These are phyloP conservation scores for Albifimbria verrucaria DNA, from an alignment of 2,329 filamentous ascomycete genomes.

Conservation along the genomic window DNA sequence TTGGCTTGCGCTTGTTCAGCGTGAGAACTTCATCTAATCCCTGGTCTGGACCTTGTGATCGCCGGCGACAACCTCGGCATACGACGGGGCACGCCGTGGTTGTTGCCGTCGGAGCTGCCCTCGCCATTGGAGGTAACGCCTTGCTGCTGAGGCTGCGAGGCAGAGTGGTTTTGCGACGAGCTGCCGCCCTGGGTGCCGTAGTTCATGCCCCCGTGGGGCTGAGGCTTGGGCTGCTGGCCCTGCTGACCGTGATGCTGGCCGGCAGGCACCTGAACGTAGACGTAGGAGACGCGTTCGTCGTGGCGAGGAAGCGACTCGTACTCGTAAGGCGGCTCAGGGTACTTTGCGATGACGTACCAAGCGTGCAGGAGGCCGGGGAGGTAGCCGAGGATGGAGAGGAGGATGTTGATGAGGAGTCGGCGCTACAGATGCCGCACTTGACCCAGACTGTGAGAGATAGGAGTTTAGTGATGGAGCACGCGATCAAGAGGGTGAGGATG, in stretches of 20 bases:
- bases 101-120: conserved; percentile 30
- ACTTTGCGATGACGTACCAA: conserved; percentile 96
- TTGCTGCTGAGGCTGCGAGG: conserved; percentile 26
- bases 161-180: conserved; percentile 17
- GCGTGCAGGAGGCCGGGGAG: conserved; percentile 88
- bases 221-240: conserved; percentile 25
- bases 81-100: conserved; percentile 70
- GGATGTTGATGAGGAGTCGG: conserved; percentile 94
- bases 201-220: conserved; percentile 35
- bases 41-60: conserved; percentile 81
- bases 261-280: conserved; percentile 60
- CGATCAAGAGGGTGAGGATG: conserved; percentile 1
- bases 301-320: conserved; percentile 65
- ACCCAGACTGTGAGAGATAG: conserved; percentile 84
- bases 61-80: conserved; percentile 83
- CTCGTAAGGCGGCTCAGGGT: conserved; percentile 70
- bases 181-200: conserved; percentile 39
- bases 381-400: conserved; percentile 75
- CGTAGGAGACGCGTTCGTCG: conserved; percentile 66
- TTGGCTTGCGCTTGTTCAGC: not conserved
- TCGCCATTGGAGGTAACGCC: conserved; percentile 34
- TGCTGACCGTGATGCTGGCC: conserved; percentile 29
- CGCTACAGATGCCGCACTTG: conserved; percentile 88
- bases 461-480: conserved; percentile 15
- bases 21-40: conserved; percentile 16